Evolutionary conservation across 768 basidiomycete genomes (phyloP).

Genomic region (Termitomyces sp.): DNA sequence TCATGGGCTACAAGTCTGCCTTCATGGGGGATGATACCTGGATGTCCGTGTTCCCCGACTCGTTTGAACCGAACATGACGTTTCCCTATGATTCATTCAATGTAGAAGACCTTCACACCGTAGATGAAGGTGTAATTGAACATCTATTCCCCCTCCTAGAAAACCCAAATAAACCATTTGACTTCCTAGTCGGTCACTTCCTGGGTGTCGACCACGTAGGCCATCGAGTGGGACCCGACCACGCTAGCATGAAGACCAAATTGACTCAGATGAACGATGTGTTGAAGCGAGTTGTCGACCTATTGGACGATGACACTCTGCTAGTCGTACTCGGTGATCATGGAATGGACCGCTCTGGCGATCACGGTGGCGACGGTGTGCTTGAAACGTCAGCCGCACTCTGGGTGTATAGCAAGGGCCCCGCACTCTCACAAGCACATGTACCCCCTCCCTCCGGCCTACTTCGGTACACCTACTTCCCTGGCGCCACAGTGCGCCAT

Average conservation of each 20-base stretch:
- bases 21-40: slow-evolving; percentile 99
- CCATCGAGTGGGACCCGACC: slow-evolving; percentile 88
- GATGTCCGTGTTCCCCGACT: slow-evolving; percentile 79
- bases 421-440: slow-evolving; percentile 32
- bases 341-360: slow-evolving; percentile 92
- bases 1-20: slow-evolving; percentile 44
- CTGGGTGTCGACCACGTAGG: slow-evolving; percentile 97
- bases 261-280: slow-evolving; percentile 85
- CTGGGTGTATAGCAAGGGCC: slow-evolving; percentile 89
- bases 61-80: slow-evolving; percentile 66
- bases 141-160: slow-evolving; percentile 80
- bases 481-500: slow-evolving; percentile 45
- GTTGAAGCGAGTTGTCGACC: slow-evolving; percentile 62
- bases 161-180: slow-evolving; percentile 53
- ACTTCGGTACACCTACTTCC: slow-evolving; percentile 52
- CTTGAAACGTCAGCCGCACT: slow-evolving; percentile 82
- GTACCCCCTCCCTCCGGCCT: slow-evolving; percentile 41
- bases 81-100: slow-evolving; percentile 96
- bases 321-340: slow-evolving; percentile 93
- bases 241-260: slow-evolving; percentile 81
- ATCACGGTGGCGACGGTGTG: slow-evolving; percentile 89
- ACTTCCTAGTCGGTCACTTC: slow-evolving; percentile 87
- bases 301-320: slow-evolving; percentile 82
- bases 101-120: slow-evolving; percentile 95
- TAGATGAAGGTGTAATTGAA: slow-evolving; percentile 83